Evolutionary conservation across 306 rosid genomes (phyloP).

Genomic region (Glycine latifolia): DNA sequence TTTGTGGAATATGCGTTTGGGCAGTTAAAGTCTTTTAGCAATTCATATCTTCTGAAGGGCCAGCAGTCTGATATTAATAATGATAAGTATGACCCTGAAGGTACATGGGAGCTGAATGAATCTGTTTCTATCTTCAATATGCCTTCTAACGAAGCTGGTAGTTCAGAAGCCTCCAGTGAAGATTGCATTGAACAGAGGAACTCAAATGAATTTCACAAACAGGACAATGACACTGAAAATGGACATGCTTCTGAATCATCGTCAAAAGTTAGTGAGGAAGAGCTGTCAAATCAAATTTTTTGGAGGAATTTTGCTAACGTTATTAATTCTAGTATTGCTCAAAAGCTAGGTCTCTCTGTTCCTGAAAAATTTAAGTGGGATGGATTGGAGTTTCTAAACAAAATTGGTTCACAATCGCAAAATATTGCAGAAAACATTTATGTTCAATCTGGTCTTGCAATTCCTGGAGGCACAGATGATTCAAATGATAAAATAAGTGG

Average conservation of each 20-base stretch:
- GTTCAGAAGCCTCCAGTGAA: conserved; percentile 50
- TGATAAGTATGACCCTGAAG: conserved; percentile 39
- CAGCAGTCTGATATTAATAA: conserved; percentile 48
- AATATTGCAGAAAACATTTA: conserved; percentile 75
- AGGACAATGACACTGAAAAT: conserved; percentile 49
- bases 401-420: conserved; percentile 78
- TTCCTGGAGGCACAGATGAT: conserved; percentile 60
- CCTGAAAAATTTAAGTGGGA: conserved; percentile 90
- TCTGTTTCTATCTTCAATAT: conserved; percentile 47
- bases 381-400: conserved; percentile 80
- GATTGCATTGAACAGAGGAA: conserved; percentile 42
- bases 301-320: conserved; percentile 80
- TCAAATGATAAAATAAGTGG: conserved; percentile 51
- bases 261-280: conserved; percentile 50
- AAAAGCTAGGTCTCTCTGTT: conserved; percentile 78
- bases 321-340: conserved; percentile 73
- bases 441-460: conserved; percentile 90
- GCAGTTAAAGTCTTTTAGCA: conserved; percentile 80
- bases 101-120: conserved; percentile 46
- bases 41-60: conserved; percentile 58
- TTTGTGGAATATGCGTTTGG: conserved; percentile 96
- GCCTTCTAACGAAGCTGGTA: conserved; percentile 46
- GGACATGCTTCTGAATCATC: conserved; percentile 52
- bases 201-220: conserved; percentile 47
- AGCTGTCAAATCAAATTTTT: conserved; percentile 67